Percentiles rank a stretch among this genome's conserved stretches.
These are phyloP conservation scores for Elymus sibiricus DNA, from an alignment of 176 grass and related monocot genomes.

Conservation along the genomic window DNA sequence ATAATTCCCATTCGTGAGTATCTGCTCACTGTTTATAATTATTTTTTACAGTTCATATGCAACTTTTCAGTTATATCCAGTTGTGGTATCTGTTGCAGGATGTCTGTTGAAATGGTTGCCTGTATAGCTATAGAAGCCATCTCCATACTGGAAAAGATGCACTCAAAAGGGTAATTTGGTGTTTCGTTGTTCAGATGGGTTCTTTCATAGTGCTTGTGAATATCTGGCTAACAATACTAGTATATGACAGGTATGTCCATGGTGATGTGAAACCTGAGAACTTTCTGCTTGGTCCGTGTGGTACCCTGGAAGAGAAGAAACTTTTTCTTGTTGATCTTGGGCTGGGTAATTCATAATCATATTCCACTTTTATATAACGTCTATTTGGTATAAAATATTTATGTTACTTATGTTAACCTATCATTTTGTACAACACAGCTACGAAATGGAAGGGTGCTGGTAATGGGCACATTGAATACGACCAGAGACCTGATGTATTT, in stretches of 20 bases:
- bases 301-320: conserved; percentile 80
- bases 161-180: conserved; percentile 77
- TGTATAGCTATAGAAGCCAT: conserved; percentile 97
- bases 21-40: conserved; percentile 17
- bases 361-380: conserved; percentile 5
- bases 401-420: conserved; percentile 10
- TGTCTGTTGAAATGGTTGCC: conserved; percentile 98
- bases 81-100: conserved; percentile 42
- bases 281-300: conserved; percentile 89
- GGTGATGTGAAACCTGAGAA: conserved; percentile 97
- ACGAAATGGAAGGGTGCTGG: conserved; percentile 75
- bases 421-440: conserved; percentile 42
- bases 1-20: conserved; percentile 79
- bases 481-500: conserved; percentile 71
- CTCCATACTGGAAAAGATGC: conserved; percentile 93
- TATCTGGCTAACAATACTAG: conserved; percentile 24
- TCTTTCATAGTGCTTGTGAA: conserved; percentile 8
- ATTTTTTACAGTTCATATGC: conserved; percentile 1
- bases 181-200: conserved; percentile 11
- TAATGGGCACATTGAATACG: conserved; percentile 59
- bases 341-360: conserved; percentile 69
- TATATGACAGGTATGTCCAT: conserved; percentile 82
- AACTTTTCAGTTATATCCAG: background rate
- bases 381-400: conserved; percentile 19
- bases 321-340: conserved; percentile 99